Percentiles rank a stretch among this genome's conserved stretches.
These are phyloP conservation scores for Panellus pusillus DNA, from an alignment of 768 basidiomycete genomes.

Conservation along the genomic window DNA sequence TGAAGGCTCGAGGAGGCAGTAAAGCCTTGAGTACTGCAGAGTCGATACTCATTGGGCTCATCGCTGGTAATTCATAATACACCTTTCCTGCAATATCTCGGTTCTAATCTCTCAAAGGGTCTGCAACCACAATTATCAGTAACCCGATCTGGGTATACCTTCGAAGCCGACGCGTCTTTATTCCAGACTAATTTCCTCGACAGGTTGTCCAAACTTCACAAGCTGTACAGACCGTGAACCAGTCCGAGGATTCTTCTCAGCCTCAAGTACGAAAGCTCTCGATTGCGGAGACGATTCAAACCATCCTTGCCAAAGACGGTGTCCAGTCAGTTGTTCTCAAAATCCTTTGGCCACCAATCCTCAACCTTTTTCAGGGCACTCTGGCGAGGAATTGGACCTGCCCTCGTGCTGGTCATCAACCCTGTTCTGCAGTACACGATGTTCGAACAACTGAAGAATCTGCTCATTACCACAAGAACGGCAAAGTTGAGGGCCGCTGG, in stretches of 20 bases:
- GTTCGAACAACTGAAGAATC: constrained; percentile 94
- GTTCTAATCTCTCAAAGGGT: constrained; percentile 49
- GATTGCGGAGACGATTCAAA: constrained; percentile 63
- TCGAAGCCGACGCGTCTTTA: too few species aligned
- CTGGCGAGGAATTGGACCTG: constrained; percentile 92
- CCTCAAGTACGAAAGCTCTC: constrained; percentile 51
- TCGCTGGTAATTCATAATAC: constrained; percentile 61
- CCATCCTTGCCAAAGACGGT: constrained; percentile 75
- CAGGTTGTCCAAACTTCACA: constrained; percentile 64
- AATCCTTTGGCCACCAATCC: not conserved
- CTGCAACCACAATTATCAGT: constrained; percentile 82
- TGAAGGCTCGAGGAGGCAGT: constrained; percentile 53
- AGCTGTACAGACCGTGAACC: constrained; percentile 60
- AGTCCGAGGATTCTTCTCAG: constrained; percentile 28
- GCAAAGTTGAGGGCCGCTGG: constrained; percentile 50
- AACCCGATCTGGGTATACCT: constrained; percentile 91
- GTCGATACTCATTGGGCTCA: constrained; percentile 83
- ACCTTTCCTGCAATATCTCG: not conserved
- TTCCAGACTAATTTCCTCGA: not conserved
- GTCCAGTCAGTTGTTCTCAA: constrained; percentile 33
- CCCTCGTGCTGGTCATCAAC: constrained; percentile 91
- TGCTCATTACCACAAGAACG: constrained; percentile 64
- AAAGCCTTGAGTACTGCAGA: constrained; percentile 84
- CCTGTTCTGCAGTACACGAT: constrained; percentile 90
- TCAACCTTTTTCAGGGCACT: constrained; percentile 52